A percentile compares a stretch with the other conserved stretches of the same genome.
Evolutionary conservation across 805 yeast species (phyloP).

Genomic region (Candida ipomoeae): DNA sequence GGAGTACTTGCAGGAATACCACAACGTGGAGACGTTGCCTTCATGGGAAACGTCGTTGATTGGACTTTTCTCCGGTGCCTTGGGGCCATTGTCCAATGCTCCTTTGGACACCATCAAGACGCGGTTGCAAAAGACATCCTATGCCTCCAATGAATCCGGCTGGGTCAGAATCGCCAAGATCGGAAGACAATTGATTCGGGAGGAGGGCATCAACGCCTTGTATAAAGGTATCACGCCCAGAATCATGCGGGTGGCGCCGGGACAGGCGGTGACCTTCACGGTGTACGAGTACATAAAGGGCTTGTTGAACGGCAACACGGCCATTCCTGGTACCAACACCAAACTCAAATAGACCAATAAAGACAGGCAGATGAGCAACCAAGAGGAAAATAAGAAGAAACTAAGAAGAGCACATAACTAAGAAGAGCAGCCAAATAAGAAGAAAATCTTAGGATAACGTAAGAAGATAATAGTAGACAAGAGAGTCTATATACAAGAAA

Average conservation of each 20-base stretch:
- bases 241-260: slow-evolving; percentile 99
- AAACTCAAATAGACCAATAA: slow-evolving; percentile 16
- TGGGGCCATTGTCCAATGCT: slow-evolving; percentile 96
- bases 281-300: slow-evolving; percentile 87
- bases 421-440: too few species aligned
- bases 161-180: slow-evolving; percentile 76
- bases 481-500: too few species aligned
- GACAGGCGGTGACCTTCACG: slow-evolving; percentile 97
- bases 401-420: too few species aligned
- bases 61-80: slow-evolving; percentile 92
- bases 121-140: slow-evolving; percentile 87
- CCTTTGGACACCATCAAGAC: slow-evolving; percentile 97
- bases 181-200: slow-evolving; percentile 73
- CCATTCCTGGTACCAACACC: slow-evolving; percentile 17
- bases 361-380: too few species aligned
- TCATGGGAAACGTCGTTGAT: slow-evolving; percentile 91
- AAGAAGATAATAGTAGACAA: too few species aligned
- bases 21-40: slow-evolving; percentile 61
- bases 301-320: slow-evolving; percentile 40
- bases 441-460: too few species aligned
- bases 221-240: slow-evolving; percentile 98
- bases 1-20: slow-evolving; percentile 61
- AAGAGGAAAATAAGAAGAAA: too few species aligned
- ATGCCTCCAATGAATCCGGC: slow-evolving; percentile 62
- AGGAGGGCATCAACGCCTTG: slow-evolving; percentile 71